phyloP scores from a whole-genome alignment of 2,329 filamentous ascomycete genomes.

The Fonsecaea pedrosoi region DNA sequence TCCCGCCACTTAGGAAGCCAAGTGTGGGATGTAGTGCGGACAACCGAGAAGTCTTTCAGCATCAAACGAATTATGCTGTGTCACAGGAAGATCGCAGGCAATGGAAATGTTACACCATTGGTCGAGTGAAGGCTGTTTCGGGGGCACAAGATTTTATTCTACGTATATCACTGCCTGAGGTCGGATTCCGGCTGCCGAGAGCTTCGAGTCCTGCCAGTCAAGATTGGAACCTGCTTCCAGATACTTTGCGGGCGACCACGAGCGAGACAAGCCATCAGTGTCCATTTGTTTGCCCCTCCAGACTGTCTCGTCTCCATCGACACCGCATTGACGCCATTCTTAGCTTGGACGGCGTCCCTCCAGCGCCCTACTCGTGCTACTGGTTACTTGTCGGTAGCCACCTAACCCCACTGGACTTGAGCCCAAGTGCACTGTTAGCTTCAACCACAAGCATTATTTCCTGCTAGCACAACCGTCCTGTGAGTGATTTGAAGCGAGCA shows the following conservation, averaged over 20 bases:
- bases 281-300: not conserved
- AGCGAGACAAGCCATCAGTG: not conserved
- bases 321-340: constrained; percentile 2
- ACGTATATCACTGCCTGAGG: constrained; percentile 1
- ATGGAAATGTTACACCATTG: constrained; percentile 1
- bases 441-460: not conserved
- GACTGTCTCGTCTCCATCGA: not conserved
- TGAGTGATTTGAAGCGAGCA: constrained; percentile 12
- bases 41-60: not conserved
- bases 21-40: constrained; percentile 5
- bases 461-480: constrained; percentile 6
- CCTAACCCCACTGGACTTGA: not conserved
- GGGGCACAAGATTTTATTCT: not conserved
- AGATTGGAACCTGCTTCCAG: not conserved
- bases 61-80: constrained; percentile 13
- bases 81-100: constrained; percentile 15
- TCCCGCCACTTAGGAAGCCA: not conserved
- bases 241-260: too few species aligned
- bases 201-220: not conserved
- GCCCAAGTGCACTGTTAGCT: not conserved
- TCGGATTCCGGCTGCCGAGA: constrained; percentile 2
- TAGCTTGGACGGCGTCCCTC: not conserved
- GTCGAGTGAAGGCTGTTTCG: not conserved
- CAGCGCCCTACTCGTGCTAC: not conserved
- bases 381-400: not conserved